Conservation (phyloP, 2,329 filamentous ascomycete genomes). For the Fusarium chaquense region DNA sequence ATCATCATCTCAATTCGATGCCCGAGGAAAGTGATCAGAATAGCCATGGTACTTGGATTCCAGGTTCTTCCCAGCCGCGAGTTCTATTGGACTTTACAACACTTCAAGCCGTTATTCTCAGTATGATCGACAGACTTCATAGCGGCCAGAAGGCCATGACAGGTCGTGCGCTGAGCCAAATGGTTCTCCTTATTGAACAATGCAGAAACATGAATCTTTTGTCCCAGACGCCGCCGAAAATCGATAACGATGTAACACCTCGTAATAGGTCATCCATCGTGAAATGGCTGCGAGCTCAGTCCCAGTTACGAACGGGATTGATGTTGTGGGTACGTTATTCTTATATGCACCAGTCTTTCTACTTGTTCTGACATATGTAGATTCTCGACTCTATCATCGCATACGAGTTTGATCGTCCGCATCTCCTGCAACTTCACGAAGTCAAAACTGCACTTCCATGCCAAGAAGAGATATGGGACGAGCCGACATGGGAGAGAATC, state of each 20-base stretch:
- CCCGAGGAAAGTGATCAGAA: neutral
- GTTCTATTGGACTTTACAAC: conserved; percentile 5
- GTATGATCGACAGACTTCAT: conserved; percentile 7
- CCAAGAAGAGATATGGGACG: conserved; percentile 13
- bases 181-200: conserved; percentile 5
- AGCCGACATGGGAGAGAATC: conserved; percentile 5
- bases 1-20: neutral
- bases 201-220: conserved; percentile 18
- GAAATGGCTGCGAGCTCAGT: conserved; percentile 16
- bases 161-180: conserved; percentile 6
- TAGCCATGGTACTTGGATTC: neutral
- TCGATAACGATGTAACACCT: neutral
- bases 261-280: neutral
- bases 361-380: neutral
- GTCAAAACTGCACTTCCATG: conserved; percentile 14
- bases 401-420: conserved; percentile 18
- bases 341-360: neutral
- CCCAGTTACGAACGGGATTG: conserved; percentile 14
- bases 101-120: conserved; percentile 15
- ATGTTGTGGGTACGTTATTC: conserved; percentile 24
- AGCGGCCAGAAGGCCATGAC: conserved; percentile 1
- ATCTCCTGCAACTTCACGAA: conserved; percentile 23
- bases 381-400: conserved; percentile 19
- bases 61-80: neutral
- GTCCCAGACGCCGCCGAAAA: neutral